Conservation (phyloP, 2,329 filamentous ascomycete species). For the Ophiostoma populinum region DNA sequence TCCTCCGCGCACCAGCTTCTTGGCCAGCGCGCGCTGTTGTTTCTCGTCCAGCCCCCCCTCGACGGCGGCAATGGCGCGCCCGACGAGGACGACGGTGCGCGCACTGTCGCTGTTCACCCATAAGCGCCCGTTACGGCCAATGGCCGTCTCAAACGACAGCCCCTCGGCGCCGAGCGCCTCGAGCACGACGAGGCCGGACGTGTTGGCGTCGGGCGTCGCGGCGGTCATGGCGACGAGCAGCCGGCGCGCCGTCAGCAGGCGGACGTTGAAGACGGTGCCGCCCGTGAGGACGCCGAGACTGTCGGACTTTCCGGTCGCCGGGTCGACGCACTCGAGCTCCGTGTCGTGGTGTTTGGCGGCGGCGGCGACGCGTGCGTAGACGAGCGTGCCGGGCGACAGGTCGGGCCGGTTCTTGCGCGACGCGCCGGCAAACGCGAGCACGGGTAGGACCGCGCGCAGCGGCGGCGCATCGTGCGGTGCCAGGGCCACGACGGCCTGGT, state of each 20-base stretch:
- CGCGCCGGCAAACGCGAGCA: conserved; percentile 83
- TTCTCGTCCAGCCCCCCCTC: conserved; percentile 51
- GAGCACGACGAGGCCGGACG: conserved; percentile 53
- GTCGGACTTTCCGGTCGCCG: conserved; percentile 72
- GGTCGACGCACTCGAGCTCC: conserved; percentile 78
- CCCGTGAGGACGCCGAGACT: conserved; percentile 65
- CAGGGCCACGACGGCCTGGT: conserved; percentile 66
- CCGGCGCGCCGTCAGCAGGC: conserved; percentile 63
- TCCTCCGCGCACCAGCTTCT: conserved; percentile 25
- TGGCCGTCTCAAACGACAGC: conserved; percentile 79
- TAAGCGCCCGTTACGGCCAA: conserved; percentile 79
- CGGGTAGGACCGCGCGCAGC: conserved; percentile 50
- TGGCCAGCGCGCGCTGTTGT: conserved; percentile 51
- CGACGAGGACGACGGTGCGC: conserved; percentile 55
- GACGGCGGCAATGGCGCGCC: conserved; percentile 59
- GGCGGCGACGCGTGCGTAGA: conserved; percentile 72
- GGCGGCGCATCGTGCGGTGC: conserved; percentile 40
- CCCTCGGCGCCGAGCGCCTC: conserved; percentile 63
- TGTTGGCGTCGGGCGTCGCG: conserved; percentile 23
- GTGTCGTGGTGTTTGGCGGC: conserved; percentile 72
- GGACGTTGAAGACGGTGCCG: conserved; percentile 75
- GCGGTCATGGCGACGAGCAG: conserved; percentile 44
- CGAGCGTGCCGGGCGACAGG: conserved; percentile 55
- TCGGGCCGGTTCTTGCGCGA: conserved; percentile 82
- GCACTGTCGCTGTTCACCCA: conserved; percentile 69